Evolutionary conservation across 2,329 filamentous ascomycete genomes (phyloP).

Genomic region (Parasarocladium wereldwijsianum): DNA sequence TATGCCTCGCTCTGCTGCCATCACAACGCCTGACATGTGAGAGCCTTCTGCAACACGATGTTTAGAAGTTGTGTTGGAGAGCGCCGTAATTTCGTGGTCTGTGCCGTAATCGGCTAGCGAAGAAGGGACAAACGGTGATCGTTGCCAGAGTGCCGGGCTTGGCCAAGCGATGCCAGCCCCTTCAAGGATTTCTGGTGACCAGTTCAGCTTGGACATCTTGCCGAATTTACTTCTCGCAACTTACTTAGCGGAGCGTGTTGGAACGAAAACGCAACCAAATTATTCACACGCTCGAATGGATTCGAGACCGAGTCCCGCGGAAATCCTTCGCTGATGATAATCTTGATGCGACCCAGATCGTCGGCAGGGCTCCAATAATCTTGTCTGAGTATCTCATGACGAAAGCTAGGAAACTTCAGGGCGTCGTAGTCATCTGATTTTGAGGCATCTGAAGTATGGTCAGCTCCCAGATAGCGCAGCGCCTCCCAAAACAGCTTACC

Average conservation of each 20-base stretch:
- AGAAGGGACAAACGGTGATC: constrained; percentile 24
- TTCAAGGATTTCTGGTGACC: constrained; percentile 48
- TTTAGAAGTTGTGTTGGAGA: too few species aligned
- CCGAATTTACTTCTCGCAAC: constrained; percentile 9
- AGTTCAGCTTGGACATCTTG: neutral
- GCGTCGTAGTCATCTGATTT: constrained; percentile 42
- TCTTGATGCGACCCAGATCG: constrained; percentile 57
- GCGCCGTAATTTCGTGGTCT: too few species aligned
- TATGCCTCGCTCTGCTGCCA: too few species aligned
- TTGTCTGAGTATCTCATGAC: constrained; percentile 52
- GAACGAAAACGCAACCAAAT: constrained; percentile 67
- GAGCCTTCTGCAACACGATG: too few species aligned
- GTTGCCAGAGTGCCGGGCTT: constrained; percentile 54
- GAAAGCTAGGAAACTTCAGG: constrained; percentile 62
- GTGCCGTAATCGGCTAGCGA: too few species aligned
- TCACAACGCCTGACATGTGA: too few species aligned
- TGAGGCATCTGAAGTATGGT: constrained; percentile 25
- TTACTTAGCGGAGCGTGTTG: constrained; percentile 69
- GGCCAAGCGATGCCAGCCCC: constrained; percentile 67
- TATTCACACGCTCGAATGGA: constrained; percentile 53
- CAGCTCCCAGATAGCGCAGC: too few species aligned
- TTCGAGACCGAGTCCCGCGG: constrained; percentile 32
- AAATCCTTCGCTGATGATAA: constrained; percentile 63
- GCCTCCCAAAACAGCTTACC: too few species aligned
- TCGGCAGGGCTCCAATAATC: constrained; percentile 59